Percentiles rank a stretch among this genome's conserved stretches.
These are phyloP conservation scores for Coemansia sp. DNA, from an alignment of 192 early-diverging fungal species.

Conservation along the genomic window DNA sequence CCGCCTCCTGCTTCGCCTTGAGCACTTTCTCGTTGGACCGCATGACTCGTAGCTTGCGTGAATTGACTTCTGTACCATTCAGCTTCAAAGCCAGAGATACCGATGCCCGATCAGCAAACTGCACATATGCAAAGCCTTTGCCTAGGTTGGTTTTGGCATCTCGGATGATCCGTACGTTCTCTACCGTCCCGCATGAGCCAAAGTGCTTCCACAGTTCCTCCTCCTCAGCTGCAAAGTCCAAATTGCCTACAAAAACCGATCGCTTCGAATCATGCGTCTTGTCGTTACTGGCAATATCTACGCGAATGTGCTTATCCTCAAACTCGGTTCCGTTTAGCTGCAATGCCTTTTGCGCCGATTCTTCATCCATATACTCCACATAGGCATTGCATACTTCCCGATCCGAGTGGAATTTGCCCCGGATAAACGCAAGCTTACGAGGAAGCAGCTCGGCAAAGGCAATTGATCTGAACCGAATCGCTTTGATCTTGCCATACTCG, in stretches of 20 bases:
- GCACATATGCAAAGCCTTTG: constrained; percentile 93
- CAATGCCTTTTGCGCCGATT: constrained; percentile 56
- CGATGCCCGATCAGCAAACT: constrained; percentile 71
- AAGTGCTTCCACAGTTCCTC: constrained; percentile 73
- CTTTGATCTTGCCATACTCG: constrained; percentile 71
- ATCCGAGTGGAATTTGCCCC: constrained; percentile 77
- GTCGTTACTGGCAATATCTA: constrained; percentile 60
- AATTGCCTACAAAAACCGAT: constrained; percentile 71
- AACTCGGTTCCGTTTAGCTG: constrained; percentile 79
- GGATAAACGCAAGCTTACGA: constrained; percentile 79
- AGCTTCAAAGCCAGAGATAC: constrained; percentile 78
- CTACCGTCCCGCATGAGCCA: constrained; percentile 65
- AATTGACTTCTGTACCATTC: constrained; percentile 67
- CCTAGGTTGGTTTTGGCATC: constrained; percentile 83
- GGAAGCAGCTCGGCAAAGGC: constrained; percentile 52
- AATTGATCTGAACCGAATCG: constrained; percentile 88
- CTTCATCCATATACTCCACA: constrained; percentile 71
- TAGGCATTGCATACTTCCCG: constrained; percentile 88
- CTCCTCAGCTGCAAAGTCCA: constrained; percentile 71
- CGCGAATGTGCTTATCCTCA: constrained; percentile 83
- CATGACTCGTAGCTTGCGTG: constrained; percentile 36
- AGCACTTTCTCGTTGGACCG: constrained; percentile 41
- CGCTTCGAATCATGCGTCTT: constrained; percentile 71
- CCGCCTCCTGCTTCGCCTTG: constrained; percentile 30
- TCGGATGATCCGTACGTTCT: constrained; percentile 81